Evolutionary conservation across 2,329 filamentous ascomycete genomes (phyloP).

Genomic region (Amesomyces nigricolor): DNA sequence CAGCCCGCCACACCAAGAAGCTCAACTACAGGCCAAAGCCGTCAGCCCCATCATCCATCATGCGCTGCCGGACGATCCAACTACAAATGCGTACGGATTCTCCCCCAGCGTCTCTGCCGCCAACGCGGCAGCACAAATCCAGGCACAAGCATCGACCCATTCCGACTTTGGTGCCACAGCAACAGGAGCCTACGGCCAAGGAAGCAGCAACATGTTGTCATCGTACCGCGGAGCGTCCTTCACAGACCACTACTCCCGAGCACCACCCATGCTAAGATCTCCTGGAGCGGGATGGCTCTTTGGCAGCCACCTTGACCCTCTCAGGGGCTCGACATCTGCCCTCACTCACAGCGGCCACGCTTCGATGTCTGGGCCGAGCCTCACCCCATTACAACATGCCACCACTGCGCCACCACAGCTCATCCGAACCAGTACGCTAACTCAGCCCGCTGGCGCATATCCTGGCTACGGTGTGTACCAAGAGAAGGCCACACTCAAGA

Average conservation of each 20-base stretch:
- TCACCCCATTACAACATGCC: conserved; percentile 44
- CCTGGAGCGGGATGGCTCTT: conserved; percentile 29
- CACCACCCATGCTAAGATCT: conserved; percentile 28
- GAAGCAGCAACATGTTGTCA: conserved; percentile 48
- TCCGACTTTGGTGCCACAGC: conserved; percentile 27
- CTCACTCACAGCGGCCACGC: conserved; percentile 42
- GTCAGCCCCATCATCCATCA: conserved; percentile 29
- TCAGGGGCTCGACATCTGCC: conserved; percentile 34
- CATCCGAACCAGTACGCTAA: conserved; percentile 49
- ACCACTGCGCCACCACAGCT: conserved; percentile 42
- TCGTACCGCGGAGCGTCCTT: conserved; percentile 50
- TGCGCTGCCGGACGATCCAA: conserved; percentile 33
- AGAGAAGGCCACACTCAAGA: conserved; percentile 76
- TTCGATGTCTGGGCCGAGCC: conserved; percentile 40
- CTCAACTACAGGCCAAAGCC: conserved; percentile 28
- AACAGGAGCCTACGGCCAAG: conserved; percentile 35
- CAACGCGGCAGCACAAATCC: conserved; percentile 38
- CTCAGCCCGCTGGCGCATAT: conserved; percentile 34
- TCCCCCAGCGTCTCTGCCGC: conserved; percentile 46
- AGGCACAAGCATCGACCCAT: conserved; percentile 35
- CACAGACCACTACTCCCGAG: conserved; percentile 42
- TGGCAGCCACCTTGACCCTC: conserved; percentile 35
- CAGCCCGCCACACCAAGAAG: conserved; percentile 37
- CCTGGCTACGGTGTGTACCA: conserved; percentile 53
- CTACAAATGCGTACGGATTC: conserved; percentile 53